Base-by-base conservation (phyloP, 2,329 filamentous ascomycete genomes). In the Penicillium sp. region DNA sequence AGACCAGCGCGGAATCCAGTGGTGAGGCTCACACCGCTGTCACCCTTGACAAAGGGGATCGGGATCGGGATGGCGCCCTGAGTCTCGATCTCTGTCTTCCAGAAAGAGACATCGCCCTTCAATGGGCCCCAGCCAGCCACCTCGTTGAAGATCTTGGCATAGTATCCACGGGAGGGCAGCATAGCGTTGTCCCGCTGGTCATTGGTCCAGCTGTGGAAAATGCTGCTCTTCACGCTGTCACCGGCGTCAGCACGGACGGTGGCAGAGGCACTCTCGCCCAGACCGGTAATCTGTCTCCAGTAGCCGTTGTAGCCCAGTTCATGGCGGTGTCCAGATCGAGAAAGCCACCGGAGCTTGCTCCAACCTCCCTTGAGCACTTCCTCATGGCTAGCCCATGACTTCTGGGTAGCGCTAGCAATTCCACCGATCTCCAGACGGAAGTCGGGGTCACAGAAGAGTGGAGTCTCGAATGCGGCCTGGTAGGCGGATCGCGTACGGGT, bases 361-460 rank as follows among this genome's bases (percentile, higher is more conserved):
- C 85, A 87, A 18, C 84, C 91, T 14, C 92, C 92, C 67, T 88
- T 90, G 18, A 95, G 77, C 3, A 88, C 86, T 75, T 99, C 93
- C 66, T 97, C 93, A 69, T 99, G 93, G 60, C 90, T 94, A 19
- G 94, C 92, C 90, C 91, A 97, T 11, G 87, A 84, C 75, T 97
- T 97, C 58, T 93, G 84, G 0, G 91, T 95, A 40, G 91, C 87
- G 58, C 90, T 96, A 9, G 89, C 87, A 40, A 96, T 79, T 1
- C 84, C 92, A 62, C 96, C 92, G 56, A 96, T 67, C 62, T 93
- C 88, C 57, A 92, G 79, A 56, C 88, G 84, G 65, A 91, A 78
- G 69, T 96, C 88, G 0, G 94, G 92, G 70, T 96, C 90, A 74
- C 89, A 90, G 52, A 90, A 79, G 43, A 99, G 80, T 0, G 94